A percentile compares a stretch with the other conserved stretches of the same genome.
phyloP scores from a whole-genome alignment of 1,284 basidiomycete species.

The Ceratobasidium sp. region DNA sequence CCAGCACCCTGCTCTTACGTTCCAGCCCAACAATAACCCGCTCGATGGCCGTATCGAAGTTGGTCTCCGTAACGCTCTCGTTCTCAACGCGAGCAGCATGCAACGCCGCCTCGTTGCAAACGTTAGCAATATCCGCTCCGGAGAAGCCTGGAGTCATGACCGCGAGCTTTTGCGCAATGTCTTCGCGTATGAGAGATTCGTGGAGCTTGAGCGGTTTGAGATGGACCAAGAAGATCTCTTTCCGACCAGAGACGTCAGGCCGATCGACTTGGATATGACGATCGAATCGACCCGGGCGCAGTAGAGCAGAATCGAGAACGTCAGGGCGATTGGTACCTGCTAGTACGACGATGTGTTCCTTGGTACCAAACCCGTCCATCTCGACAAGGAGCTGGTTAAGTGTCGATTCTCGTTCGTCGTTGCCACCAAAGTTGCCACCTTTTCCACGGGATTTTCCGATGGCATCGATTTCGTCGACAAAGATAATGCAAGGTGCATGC shows the following conservation, averaged over 20 bases:
- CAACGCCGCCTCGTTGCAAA: conserved; percentile 97
- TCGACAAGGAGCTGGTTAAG: conserved; percentile 98
- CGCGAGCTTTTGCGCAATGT: conserved; percentile 89
- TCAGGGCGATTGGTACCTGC: conserved; percentile 98
- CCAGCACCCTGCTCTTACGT: conserved; percentile 93
- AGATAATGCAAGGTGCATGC: conserved; percentile 98
- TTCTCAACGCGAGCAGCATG: conserved; percentile 90
- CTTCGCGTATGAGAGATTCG: conserved; percentile 64
- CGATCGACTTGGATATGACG: conserved; percentile 95
- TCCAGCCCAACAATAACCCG: conserved; percentile 97
- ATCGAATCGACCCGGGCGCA: conserved; percentile 98
- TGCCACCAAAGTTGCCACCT: conserved; percentile 89
- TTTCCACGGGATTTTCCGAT: conserved; percentile 97
- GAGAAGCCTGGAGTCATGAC: conserved; percentile 98
- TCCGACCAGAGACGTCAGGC: conserved; percentile 92
- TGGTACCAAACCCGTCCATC: conserved; percentile 98
- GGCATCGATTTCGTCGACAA: conserved; percentile 97
- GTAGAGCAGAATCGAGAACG: conserved; percentile 92
- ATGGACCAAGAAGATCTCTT: conserved; percentile 95
- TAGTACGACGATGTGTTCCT: conserved; percentile 95
- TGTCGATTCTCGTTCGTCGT: conserved; percentile 98
- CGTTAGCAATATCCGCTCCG: conserved; percentile 98
- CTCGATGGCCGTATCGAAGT: conserved; percentile 98
- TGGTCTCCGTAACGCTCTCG: conserved; percentile 81
- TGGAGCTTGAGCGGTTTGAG: conserved; percentile 84